These are phyloP conservation scores for Macrolepiota dolichaula DNA, from an alignment of 768 basidiomycete genomes.

Conservation along the genomic window DNA sequence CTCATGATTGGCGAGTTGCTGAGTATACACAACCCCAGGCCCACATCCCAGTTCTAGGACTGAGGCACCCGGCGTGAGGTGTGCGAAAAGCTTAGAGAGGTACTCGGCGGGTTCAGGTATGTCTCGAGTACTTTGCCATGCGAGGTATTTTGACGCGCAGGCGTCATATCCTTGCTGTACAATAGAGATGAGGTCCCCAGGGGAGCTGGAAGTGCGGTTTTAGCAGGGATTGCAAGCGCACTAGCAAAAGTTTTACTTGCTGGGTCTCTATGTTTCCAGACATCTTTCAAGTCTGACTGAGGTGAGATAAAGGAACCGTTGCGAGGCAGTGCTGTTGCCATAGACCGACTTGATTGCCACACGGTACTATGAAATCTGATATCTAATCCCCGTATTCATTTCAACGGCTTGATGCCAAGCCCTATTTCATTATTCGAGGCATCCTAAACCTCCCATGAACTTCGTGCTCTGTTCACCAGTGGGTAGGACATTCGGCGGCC, in stretches of 20 bases:
- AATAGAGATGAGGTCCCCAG: not conserved
- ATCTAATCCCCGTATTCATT: too few relatives aligned
- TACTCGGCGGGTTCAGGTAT: conserved; percentile 17
- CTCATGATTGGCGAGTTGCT: conserved; percentile 18
- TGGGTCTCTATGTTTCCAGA: not conserved
- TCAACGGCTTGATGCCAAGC: too few relatives aligned
- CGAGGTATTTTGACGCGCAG: conserved; percentile 13
- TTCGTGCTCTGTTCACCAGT: too few relatives aligned
- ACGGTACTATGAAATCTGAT: too few relatives aligned
- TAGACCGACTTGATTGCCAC: not conserved
- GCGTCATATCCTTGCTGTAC: conserved; percentile 16
- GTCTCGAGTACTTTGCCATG: conserved; percentile 19
- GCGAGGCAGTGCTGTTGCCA: not conserved
- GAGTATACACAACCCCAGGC: conserved; percentile 23
- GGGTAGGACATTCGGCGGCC: too few relatives aligned
- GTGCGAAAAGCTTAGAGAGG: conserved; percentile 17
- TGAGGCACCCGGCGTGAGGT: conserved; percentile 17
- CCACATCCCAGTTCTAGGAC: conserved; percentile 28
- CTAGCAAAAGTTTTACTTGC: not conserved
- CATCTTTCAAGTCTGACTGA: not conserved
- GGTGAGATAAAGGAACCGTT: not conserved
- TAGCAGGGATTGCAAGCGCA: not conserved
- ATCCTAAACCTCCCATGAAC: too few relatives aligned
- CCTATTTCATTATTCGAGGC: too few relatives aligned
- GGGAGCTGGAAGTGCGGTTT: not conserved